Evolutionary conservation across 2,329 filamentous ascomycete species (phyloP).

Genomic region (Teratosphaeria destructans): DNA sequence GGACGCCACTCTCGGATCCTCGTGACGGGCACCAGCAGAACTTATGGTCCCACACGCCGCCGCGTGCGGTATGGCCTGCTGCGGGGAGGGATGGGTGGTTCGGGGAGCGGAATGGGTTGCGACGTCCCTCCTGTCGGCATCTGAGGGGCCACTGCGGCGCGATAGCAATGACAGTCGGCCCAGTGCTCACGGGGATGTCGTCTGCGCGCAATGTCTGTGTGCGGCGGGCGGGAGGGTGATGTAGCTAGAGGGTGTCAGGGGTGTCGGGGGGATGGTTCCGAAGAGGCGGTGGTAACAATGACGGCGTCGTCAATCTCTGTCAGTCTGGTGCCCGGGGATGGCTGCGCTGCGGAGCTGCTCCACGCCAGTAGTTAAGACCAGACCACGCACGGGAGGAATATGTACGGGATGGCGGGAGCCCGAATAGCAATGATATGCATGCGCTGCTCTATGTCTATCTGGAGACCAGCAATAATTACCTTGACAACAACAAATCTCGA

Average conservation of each 20-base stretch:
- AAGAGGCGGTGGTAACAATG: neutral
- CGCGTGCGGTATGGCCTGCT: neutral
- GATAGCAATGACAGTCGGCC: neutral
- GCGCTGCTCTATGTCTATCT: neutral
- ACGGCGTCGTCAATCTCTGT: neutral
- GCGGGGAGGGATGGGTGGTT: neutral
- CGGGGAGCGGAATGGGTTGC: neutral
- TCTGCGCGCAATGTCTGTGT: neutral
- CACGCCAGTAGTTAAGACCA: neutral
- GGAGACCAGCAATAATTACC: neutral
- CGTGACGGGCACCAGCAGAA: neutral
- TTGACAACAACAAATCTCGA: too few species aligned
- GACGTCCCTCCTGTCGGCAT: neutral
- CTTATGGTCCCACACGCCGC: neutral
- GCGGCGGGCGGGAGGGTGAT: neutral
- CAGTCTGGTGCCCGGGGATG: neutral
- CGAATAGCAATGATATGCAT: neutral
- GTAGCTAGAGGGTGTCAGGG: neutral
- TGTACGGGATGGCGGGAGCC: neutral
- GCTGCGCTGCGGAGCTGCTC: neutral
- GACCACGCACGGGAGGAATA: neutral
- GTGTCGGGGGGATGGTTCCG: too few species aligned
- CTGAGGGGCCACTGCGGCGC: neutral
- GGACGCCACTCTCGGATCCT: neutral
- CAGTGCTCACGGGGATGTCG: neutral